Evolutionary conservation across 805 yeast genomes (phyloP), one percentile per base, ranked within the genome.

Genomic region (Maudiozyma turicensis): DNA sequence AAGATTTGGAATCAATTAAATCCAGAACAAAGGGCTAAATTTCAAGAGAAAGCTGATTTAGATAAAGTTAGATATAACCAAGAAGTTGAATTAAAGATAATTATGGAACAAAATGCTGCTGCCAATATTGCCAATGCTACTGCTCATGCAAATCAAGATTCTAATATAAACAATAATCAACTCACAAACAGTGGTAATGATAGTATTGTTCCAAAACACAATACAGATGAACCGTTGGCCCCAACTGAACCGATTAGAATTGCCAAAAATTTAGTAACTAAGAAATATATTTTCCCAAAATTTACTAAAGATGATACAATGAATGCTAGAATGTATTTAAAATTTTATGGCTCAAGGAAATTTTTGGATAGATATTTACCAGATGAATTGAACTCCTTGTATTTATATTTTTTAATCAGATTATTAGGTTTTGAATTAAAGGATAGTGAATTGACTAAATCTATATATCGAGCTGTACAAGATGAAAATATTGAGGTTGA

Each of bases 281-380:
- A 68, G 2, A 65, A 64, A 50, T 70, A 67, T 58, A 52, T 58
- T 3, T 54, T 68, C 14, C 76, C 76, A 1, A 48, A 52, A 5
- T 61, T 69, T 29, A 65, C 76, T 1, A 73, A 71, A 44, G 75
- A 73, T 38, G 71, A 71, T 38, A 67, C 76, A 11, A 61, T 72
- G 13, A 71, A 70, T 45, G 78, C 80, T 1, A 69, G 83, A 48
- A 68, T 71, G 44, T 78, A 59, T 57, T 64, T 89, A 46, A 84
- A 84, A 56, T 62, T 67, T 7, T 63, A 77, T 50, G 96, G 95
- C 0, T 72, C 76, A 30, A 66, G 73, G 53, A 64, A 67, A 48
- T 88, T 87, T 57, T 62, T 86, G 44, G 79, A 78, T 46, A 70
- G 71, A 45, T 84, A 77, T 53, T 63, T 86, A 30, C 85, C 90